phyloP scores from a whole-genome alignment of 2,329 filamentous ascomycete species.

The Pyricularia sp. region DNA sequence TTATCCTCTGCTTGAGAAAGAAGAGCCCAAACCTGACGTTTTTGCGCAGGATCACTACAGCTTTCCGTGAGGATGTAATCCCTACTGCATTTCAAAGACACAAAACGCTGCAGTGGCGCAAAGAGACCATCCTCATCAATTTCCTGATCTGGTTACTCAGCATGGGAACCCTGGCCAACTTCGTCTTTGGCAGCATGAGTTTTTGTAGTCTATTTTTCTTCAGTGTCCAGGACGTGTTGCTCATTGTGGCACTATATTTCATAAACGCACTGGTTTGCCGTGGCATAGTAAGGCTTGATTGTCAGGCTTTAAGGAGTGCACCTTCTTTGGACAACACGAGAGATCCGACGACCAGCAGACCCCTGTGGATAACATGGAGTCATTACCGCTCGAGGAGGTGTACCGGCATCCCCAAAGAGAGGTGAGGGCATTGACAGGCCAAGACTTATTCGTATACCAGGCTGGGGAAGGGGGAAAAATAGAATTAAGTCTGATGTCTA shows the following conservation, averaged over 20 bases:
- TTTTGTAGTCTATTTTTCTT: not conserved
- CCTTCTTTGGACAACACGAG: not conserved
- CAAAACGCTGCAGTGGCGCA: not conserved
- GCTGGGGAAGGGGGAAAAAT: too few species aligned
- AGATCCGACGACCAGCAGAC: not conserved
- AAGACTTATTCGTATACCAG: not conserved
- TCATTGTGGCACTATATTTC: not conserved
- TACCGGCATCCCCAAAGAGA: not conserved
- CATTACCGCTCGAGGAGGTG: not conserved
- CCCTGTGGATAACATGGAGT: not conserved
- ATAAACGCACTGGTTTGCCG: not conserved
- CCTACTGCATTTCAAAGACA: not conserved
- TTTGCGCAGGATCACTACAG: not conserved
- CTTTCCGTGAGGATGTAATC: not conserved
- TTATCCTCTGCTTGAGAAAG: not conserved
- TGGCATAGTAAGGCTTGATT: not conserved
- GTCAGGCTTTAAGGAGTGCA: not conserved
- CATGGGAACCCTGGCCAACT: not conserved
- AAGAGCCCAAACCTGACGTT: not conserved
- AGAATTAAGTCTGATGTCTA: not conserved
- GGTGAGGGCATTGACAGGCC: not conserved
- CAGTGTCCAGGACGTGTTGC: not conserved
- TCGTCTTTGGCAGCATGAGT: not conserved
- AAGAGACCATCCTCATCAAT: not conserved
- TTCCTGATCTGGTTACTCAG: not conserved